Percentiles rank a stretch among this genome's conserved stretches.
phyloP scores from a whole-genome alignment of 768 basidiomycete species.

The Suillus hirtellus region DNA sequence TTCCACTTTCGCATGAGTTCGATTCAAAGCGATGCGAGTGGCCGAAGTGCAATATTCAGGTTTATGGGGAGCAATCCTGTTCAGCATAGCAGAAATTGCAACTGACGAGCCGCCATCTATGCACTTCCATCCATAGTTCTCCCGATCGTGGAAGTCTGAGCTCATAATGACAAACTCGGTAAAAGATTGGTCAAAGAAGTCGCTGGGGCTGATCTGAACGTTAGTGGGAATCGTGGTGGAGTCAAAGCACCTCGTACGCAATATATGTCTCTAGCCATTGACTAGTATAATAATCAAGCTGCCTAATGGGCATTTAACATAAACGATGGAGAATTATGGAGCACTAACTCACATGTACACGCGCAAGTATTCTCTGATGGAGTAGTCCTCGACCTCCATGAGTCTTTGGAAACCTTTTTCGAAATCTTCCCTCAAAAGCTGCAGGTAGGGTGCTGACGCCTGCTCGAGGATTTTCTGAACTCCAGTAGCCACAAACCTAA shows the following conservation, averaged over 20 bases:
- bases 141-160: not conserved
- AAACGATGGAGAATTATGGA: not conserved
- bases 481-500: not conserved
- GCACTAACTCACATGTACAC: not conserved
- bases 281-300: slow-evolving; percentile 1
- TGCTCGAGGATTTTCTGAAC: not conserved
- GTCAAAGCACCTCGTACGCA: not conserved
- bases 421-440: slow-evolving; percentile 3
- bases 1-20: not conserved
- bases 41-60: not conserved
- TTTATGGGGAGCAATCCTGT: not conserved
- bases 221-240: not conserved
- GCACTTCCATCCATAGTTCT: not conserved
- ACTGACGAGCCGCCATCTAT: not conserved
- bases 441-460: slow-evolving; percentile 1
- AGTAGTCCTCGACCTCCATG: not conserved
- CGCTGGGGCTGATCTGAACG: not conserved
- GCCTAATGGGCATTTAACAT: not conserved
- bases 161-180: not conserved
- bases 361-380: not conserved
- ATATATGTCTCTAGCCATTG: slow-evolving; percentile 1
- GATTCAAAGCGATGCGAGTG: slow-evolving; percentile 1
- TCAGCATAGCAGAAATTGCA: slow-evolving; percentile 2
- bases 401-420: not conserved
- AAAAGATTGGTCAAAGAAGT: not conserved